phyloP scores from a whole-genome alignment of 2,329 filamentous ascomycete species.

The Thielaviopsis musarum region DNA sequence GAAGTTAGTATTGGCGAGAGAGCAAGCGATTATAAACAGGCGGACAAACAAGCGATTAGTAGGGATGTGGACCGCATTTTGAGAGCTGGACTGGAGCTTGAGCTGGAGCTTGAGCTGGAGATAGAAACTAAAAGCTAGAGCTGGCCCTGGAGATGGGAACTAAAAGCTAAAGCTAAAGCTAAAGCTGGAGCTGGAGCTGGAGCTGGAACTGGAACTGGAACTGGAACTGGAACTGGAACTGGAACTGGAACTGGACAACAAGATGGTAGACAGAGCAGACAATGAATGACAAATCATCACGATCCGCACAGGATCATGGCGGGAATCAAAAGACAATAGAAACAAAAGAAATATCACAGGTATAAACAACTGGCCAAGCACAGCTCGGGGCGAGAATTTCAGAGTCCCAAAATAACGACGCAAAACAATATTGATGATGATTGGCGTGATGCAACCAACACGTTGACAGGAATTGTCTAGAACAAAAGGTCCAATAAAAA shows the following conservation, averaged over 20 bases:
- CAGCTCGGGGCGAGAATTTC: background rate
- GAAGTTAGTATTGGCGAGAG: background rate
- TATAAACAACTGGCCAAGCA: background rate
- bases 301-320: background rate
- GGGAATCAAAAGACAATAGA: background rate
- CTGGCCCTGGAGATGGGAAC: background rate
- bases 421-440: background rate
- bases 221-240: background rate
- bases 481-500: no score
- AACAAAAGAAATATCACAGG: background rate
- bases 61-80: constrained; percentile 3
- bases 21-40: background rate
- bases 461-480: no score
- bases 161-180: background rate
- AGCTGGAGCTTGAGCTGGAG: background rate
- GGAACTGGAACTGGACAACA: background rate
- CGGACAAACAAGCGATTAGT: constrained; percentile 3
- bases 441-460: background rate
- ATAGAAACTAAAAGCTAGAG: background rate
- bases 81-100: background rate
- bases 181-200: background rate
- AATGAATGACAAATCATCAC: background rate
- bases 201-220: background rate
- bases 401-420: background rate
- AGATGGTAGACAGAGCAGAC: background rate